Percentiles rank a stretch among this genome's conserved stretches.
Conservation (phyloP, 2,329 filamentous ascomycete species). For the Incumbomyces delicatus region DNA sequence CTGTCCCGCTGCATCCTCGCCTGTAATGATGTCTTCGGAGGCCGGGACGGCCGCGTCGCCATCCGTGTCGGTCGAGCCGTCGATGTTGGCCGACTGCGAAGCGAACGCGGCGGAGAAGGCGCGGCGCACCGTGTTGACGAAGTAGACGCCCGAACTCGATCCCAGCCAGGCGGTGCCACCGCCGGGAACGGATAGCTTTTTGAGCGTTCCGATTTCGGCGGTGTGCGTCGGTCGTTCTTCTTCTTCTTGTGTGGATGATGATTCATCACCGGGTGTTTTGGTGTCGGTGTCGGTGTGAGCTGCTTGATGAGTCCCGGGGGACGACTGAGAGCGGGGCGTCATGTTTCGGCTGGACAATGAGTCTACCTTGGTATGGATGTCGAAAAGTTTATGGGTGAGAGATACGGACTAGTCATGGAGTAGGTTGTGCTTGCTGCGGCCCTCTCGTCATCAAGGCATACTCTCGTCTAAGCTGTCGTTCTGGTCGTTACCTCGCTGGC, state of each 20-base stretch:
- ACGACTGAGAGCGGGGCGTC: conserved; percentile 6
- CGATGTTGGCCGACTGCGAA: conserved; percentile 9
- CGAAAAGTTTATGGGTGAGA: no score
- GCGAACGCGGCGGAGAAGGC: conserved; percentile 36
- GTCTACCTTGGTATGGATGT: no score
- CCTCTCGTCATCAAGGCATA: no score
- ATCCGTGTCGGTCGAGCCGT: conserved; percentile 3
- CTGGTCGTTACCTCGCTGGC: no score
- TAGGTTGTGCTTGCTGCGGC: no score
- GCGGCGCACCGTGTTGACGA: conserved; percentile 44
- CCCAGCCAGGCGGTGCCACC: conserved; percentile 42
- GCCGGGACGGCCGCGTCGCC: conserved; percentile 19
- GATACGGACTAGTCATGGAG: no score
- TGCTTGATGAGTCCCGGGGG: not conserved
- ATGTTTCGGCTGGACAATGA: not conserved
- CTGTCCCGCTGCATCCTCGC: conserved; percentile 20
- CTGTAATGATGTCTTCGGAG: conserved; percentile 21
- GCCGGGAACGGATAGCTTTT: conserved; percentile 28
- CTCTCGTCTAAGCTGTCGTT: no score
- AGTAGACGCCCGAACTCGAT: conserved; percentile 44
- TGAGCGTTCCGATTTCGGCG: conserved; percentile 35
- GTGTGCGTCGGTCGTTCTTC: conserved; percentile 22
- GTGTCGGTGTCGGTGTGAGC: conserved; percentile 12
- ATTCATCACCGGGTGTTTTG: conserved; percentile 5
- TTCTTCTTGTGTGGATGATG: conserved; percentile 5